Evolutionary conservation across 106 monocot genomes (phyloP), one percentile per base, ranked within the genome.

Genomic region (Dendrobium huoshanense): DNA sequence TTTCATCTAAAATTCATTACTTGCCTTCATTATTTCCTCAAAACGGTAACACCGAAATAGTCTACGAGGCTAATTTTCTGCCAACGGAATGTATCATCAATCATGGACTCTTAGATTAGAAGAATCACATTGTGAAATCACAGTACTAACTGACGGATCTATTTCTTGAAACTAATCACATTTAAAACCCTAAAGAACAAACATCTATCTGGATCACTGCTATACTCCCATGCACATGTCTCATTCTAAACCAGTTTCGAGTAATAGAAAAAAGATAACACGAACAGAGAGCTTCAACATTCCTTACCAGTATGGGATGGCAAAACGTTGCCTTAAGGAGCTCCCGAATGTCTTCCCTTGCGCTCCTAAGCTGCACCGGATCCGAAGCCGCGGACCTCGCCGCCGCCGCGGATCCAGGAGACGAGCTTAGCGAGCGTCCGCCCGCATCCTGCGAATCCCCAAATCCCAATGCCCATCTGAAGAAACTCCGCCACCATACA

Each of bases 331-430:
- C 67, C 75, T 80, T 88, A 58, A 97, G 92, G 1, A 97, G 90
- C 80, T 86, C 92, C 85, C 78, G 87, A 81, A 97, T 89, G 68
- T 97, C 97, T 86, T 94, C 94, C 79, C 90, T 89, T 43, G 94
- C 96, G 80, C 90, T 85, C 78, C 65, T 92, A 85, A 97, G 61
- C 89, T 97, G 94, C 33, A 73, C 82, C 41, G 87, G 74, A 77
- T 94, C 94, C 47, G 94, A 88, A 17, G 90, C 90, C 56, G 79
- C 80, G 11, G 84, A 84, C 31, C 73, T 78, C 65, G 56, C 81
- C 27, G 78, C 80, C 67, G 81, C 79, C 16, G 83, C 78, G 4
- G 65, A 43, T 22, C 80, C 58, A 9, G 25, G 4, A 29, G 72
- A 41, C 18, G 80, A 67, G 75, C 44, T 9, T 45, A 81, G 58